Conservation (phyloP, 257 asterid genomes). For the Ophiorrhiza pumila region DNA sequence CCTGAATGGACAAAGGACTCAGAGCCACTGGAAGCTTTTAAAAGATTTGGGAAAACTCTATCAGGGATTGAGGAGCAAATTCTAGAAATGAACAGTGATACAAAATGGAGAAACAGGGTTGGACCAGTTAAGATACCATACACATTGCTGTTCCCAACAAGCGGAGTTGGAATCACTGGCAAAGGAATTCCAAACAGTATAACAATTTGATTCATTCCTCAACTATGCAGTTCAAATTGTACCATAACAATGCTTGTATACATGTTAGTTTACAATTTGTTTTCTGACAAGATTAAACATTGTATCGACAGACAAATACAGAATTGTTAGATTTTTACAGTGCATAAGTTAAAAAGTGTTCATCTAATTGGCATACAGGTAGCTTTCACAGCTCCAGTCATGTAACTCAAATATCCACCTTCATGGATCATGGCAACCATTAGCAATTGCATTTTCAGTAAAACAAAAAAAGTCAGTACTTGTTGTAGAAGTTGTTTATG, state of each 20-base stretch:
- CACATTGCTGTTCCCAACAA: conserved; percentile 58
- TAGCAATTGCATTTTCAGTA: too few relatives aligned
- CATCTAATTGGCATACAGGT: not conserved
- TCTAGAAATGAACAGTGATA: conserved; percentile 47
- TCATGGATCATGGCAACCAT: too few relatives aligned
- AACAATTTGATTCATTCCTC: conserved; percentile 9
- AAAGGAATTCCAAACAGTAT: conserved; percentile 78
- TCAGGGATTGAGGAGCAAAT: conserved; percentile 44
- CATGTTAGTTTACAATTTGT: not conserved
- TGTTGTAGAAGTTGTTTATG: too few relatives aligned
- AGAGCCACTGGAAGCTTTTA: conserved; percentile 46
- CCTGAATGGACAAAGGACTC: conserved; percentile 66
- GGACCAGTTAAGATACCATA: conserved; percentile 75
- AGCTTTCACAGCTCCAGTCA: not conserved
- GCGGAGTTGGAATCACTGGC: conserved; percentile 69
- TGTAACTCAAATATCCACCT: not conserved
- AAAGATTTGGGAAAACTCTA: conserved; percentile 49
- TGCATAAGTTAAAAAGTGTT: not conserved
- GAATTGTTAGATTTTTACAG: too few relatives aligned
- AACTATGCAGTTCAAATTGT: too few relatives aligned
- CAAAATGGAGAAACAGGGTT: conserved; percentile 54
- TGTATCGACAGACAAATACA: not conserved
- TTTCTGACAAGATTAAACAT: not conserved
- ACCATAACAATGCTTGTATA: not conserved
- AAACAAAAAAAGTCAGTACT: too few relatives aligned